Percentiles rank a stretch among this genome's conserved stretches.
These are phyloP conservation scores for Pelagophyceae sp. DNA, from an alignment of 352 stramenopile species.

Conservation along the genomic window DNA sequence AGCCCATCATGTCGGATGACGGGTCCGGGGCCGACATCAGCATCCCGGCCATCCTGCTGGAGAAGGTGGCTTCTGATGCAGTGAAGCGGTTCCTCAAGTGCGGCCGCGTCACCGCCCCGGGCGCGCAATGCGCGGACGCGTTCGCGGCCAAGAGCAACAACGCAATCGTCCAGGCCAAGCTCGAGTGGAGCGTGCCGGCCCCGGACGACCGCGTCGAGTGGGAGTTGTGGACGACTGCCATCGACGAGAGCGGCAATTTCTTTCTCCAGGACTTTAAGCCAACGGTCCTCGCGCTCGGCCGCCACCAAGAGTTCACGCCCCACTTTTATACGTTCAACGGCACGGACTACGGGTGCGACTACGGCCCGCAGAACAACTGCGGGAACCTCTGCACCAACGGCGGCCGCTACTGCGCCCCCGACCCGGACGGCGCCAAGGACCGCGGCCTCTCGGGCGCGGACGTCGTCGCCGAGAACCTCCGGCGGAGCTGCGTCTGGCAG, in stretches of 20 bases:
- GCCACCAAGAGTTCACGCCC: conserved; percentile 85
- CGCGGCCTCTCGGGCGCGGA: conserved; percentile 80
- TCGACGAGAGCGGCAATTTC: conserved; percentile 53
- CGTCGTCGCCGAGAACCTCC: conserved; percentile 80
- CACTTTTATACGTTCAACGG: conserved; percentile 93
- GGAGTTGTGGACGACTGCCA: conserved; percentile 87
- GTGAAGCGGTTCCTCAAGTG: conserved; percentile 70
- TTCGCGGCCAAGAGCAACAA: conserved; percentile 50
- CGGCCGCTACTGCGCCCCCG: conserved; percentile 88
- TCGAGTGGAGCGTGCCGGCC: conserved; percentile 77
- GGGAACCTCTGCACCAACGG: conserved; percentile 93
- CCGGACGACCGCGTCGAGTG: conserved; percentile 90
- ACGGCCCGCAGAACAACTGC: conserved; percentile 54
- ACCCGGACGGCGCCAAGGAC: conserved; percentile 86
- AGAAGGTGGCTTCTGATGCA: conserved; percentile 81
- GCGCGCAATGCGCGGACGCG: conserved; percentile 25
- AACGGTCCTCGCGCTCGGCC: conserved; percentile 68
- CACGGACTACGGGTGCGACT: conserved; percentile 73
- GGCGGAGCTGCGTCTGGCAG: conserved; percentile 89
- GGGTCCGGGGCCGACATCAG: conserved; percentile 88
- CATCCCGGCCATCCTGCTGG: conserved; percentile 87
- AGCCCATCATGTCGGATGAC: conserved; percentile 85
- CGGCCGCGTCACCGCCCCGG: conserved; percentile 61
- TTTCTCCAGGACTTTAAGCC: conserved; percentile 65
- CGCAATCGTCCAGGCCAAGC: conserved; percentile 84